Conservation (phyloP, 805 yeast genomes). For the Wickerhamomyces tratensis region DNA sequence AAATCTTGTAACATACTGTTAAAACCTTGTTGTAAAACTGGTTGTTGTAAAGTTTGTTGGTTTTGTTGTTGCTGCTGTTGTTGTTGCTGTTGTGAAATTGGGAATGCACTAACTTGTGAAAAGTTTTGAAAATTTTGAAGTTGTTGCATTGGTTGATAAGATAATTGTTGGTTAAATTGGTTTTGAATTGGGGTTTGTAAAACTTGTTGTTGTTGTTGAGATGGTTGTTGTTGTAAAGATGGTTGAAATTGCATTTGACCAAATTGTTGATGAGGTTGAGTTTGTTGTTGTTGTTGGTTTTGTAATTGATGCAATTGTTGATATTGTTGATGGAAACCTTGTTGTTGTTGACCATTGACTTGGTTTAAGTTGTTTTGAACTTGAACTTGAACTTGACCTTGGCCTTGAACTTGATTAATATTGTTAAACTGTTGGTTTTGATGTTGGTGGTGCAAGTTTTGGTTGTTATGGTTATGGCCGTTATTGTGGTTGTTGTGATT, state of each 20-base stretch:
- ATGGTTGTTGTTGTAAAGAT: conserved; percentile 3
- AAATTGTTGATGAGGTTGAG: conserved; percentile 4
- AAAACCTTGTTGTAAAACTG: not conserved
- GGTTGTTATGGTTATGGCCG: conserved; percentile 2
- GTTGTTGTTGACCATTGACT: conserved; percentile 1
- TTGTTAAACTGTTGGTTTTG: conserved; percentile 1
- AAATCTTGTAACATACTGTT: not conserved
- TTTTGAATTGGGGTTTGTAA: conserved; percentile 9
- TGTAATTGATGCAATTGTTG: conserved; percentile 2
- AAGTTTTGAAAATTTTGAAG: not conserved
- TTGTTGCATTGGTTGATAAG: not conserved
- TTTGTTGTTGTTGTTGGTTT: not conserved
- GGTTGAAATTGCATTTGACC: conserved; percentile 2
- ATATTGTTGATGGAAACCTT: not conserved
- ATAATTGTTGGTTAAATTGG: not conserved
- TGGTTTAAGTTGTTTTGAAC: not conserved
- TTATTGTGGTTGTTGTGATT: conserved; percentile 4
- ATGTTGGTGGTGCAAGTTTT: not conserved
- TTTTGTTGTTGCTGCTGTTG: not conserved
- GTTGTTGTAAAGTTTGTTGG: not conserved
- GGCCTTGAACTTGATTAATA: conserved; percentile 1
- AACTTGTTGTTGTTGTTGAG: conserved; percentile 1
- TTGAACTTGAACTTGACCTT: too few species aligned
- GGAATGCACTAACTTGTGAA: not conserved
- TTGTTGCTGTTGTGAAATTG: not conserved